phyloP scores from a whole-genome alignment of 306 rosid species.

The Cucurbita pepo region DNA sequence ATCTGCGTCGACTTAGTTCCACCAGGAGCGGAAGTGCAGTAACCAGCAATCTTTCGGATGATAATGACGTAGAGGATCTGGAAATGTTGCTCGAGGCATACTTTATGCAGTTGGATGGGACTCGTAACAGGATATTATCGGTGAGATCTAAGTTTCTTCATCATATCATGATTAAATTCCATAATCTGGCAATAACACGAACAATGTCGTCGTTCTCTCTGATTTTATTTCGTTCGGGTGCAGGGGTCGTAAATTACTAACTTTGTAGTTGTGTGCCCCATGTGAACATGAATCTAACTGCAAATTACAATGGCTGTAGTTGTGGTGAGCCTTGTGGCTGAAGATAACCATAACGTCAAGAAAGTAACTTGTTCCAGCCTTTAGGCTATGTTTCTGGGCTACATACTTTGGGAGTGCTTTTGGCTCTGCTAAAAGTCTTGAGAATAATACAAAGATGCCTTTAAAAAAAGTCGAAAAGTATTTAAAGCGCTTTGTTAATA shows the following conservation, averaged over 20 bases:
- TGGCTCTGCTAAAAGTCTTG: background rate
- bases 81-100: slow-evolving; percentile 99
- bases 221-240: background rate
- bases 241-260: background rate
- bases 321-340: background rate
- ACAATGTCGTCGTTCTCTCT: background rate
- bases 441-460: background rate
- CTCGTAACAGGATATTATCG: slow-evolving; percentile 93
- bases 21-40: slow-evolving; percentile 53
- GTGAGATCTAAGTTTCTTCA: slow-evolving; percentile 36
- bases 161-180: background rate
- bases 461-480: background rate
- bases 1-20: slow-evolving; percentile 47
- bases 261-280: background rate
- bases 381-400: background rate
- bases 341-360: background rate
- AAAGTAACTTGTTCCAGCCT: background rate
- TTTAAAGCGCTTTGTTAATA: background rate
- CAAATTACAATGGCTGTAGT: background rate
- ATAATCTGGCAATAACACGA: background rate
- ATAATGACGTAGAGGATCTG: slow-evolving; percentile 77
- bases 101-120: slow-evolving; percentile 93
- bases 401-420: background rate
- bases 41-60: slow-evolving; percentile 42
- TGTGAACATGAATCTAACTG: background rate